Evolutionary conservation across 257 asterid species (phyloP).

Genomic region (Voacanga thouarsii): DNA sequence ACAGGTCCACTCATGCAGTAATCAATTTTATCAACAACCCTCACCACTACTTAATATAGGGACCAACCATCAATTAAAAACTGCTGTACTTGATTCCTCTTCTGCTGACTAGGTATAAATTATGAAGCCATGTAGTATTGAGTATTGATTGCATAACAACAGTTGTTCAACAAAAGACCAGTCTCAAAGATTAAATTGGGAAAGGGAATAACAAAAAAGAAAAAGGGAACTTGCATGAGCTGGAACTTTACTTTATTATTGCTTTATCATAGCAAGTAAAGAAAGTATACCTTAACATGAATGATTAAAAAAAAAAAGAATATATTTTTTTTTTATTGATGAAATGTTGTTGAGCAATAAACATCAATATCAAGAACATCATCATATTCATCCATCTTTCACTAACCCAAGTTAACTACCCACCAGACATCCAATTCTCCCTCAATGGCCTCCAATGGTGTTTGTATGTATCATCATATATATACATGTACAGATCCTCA

Average conservation of each 20-base stretch:
- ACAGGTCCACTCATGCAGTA: slow-evolving; percentile 14
- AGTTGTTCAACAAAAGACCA: not conserved
- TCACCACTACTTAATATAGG: slow-evolving; percentile 9
- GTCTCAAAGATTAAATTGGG: not conserved
- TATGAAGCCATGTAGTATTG: not conserved
- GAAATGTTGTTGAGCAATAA: slow-evolving; percentile 45
- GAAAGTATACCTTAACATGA: not conserved
- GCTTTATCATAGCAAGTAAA: slow-evolving; percentile 2
- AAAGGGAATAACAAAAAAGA: not conserved
- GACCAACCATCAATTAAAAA: slow-evolving; percentile 32
- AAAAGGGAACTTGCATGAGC: not conserved
- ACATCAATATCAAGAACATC: slow-evolving; percentile 38
- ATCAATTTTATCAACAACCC: slow-evolving; percentile 35
- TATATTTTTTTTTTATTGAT: slow-evolving; percentile 38
- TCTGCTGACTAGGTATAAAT: not conserved
- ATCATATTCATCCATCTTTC: slow-evolving; percentile 49
- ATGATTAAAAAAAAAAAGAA: not conserved
- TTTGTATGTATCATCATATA: slow-evolving; percentile 45
- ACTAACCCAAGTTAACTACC: slow-evolving; percentile 36
- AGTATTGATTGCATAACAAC: not conserved
- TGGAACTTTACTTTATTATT: not conserved
- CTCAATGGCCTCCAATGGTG: slow-evolving; percentile 44
- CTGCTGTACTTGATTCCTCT: slow-evolving; percentile 13
- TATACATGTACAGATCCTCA: slow-evolving; percentile 46
- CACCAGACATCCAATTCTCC: slow-evolving; percentile 39